Conservation (phyloP, 257 asterid species). For the Haberlea rhodopensis region DNA sequence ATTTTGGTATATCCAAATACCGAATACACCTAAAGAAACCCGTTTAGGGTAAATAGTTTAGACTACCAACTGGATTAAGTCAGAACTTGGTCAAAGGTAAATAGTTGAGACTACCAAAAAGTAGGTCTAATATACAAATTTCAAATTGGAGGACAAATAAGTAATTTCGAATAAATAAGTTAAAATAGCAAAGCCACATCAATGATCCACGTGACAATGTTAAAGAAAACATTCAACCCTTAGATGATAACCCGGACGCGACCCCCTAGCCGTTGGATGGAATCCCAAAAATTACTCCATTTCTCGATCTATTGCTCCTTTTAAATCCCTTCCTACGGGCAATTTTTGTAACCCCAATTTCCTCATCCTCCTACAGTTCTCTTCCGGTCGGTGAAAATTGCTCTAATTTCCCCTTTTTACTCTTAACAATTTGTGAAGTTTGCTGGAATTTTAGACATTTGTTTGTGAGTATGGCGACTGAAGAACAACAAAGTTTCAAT, state of each 20-base stretch:
- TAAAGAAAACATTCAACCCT: not conserved
- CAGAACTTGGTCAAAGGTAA: no score
- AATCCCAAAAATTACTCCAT: constrained; percentile 9
- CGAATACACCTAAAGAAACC: no score
- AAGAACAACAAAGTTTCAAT: constrained; percentile 31
- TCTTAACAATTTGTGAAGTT: not conserved
- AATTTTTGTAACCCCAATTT: constrained; percentile 23
- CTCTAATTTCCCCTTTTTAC: not conserved
- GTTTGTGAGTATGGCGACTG: constrained; percentile 45
- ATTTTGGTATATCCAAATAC: no score
- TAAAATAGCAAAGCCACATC: constrained; percentile 53
- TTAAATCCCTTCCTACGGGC: constrained; percentile 41
- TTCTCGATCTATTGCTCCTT: constrained; percentile 36
- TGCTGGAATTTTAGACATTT: not conserved
- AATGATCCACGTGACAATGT: constrained; percentile 38
- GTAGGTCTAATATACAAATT: no score
- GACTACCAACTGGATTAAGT: no score
- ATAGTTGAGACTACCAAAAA: no score
- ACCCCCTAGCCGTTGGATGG: constrained; percentile 64
- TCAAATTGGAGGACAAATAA: not conserved
- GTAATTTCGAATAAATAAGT: constrained; percentile 5
- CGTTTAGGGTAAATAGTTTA: no score
- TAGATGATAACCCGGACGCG: constrained; percentile 23
- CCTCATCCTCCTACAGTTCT: constrained; percentile 21
- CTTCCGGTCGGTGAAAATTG: not conserved